Conservation (phyloP, 2,329 filamentous ascomycete species). For the Cryphonectria parasitica region DNA sequence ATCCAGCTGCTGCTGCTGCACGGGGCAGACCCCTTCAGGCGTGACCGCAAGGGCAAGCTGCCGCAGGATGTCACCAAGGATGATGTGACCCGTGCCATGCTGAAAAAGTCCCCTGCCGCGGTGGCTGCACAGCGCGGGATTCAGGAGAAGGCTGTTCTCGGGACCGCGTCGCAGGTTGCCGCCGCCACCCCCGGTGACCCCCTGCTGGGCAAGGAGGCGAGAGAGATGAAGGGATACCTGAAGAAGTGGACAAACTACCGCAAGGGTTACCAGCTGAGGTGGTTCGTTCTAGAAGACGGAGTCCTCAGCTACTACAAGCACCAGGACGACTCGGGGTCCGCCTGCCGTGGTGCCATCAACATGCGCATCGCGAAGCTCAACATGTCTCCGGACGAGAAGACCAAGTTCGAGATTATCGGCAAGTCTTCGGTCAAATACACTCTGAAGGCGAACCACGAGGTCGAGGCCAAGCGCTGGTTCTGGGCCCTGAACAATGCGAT, state of each 20-base stretch:
- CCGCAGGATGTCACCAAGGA: slow-evolving; percentile 97
- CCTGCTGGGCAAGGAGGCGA: slow-evolving; percentile 78
- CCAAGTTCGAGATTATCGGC: slow-evolving; percentile 94
- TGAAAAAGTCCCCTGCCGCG: slow-evolving; percentile 93
- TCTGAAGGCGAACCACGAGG: slow-evolving; percentile 95
- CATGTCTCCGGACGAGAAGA: slow-evolving; percentile 97
- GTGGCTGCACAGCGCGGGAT: slow-evolving; percentile 93
- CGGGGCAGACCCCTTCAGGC: slow-evolving; percentile 92
- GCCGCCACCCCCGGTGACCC: slow-evolving; percentile 60
- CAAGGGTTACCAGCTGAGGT: slow-evolving; percentile 92
- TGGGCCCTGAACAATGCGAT: slow-evolving; percentile 99
- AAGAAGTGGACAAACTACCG: slow-evolving; percentile 99
- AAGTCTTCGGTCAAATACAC: slow-evolving; percentile 99
- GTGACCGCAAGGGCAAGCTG: slow-evolving; percentile 92
- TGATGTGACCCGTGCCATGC: slow-evolving; percentile 81
- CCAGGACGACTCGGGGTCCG: slow-evolving; percentile 94
- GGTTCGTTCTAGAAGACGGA: slow-evolving; percentile 97
- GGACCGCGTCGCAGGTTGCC: slow-evolving; percentile 61
- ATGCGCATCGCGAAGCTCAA: slow-evolving; percentile 95
- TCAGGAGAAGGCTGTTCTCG: slow-evolving; percentile 94
- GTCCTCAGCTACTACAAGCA: slow-evolving; percentile 99
- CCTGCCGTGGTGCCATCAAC: slow-evolving; percentile 96
- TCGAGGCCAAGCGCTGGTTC: slow-evolving; percentile 98
- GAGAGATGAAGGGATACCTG: slow-evolving; percentile 97
- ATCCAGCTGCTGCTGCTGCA: slow-evolving; percentile 91